Conservation (phyloP, 371 early-diverging fungal genomes). For the Syncephalastrum monosporum region DNA sequence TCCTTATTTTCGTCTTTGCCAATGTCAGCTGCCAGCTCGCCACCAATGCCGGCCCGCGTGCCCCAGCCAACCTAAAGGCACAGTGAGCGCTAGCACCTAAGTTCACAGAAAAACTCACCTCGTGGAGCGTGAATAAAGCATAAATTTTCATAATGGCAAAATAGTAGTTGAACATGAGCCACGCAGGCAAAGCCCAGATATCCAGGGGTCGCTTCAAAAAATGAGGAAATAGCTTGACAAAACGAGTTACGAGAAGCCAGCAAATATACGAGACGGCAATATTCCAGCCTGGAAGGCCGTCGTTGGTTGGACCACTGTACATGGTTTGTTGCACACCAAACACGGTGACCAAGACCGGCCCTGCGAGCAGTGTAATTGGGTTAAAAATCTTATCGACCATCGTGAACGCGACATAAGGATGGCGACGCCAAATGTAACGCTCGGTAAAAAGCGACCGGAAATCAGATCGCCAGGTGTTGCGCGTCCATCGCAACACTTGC, state of each 20-base stretch:
- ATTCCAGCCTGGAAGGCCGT: constrained; percentile 46
- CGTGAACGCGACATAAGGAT: constrained; percentile 71
- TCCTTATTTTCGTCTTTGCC: constrained; percentile 21
- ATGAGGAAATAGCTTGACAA: constrained; percentile 61
- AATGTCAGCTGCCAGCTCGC: constrained; percentile 40
- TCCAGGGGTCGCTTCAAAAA: constrained; percentile 62
- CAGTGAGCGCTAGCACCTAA: neutral
- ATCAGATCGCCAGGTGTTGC: constrained; percentile 75
- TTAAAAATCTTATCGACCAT: constrained; percentile 77
- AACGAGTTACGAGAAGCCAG: constrained; percentile 62
- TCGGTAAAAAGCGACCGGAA: constrained; percentile 66
- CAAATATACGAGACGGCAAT: constrained; percentile 55
- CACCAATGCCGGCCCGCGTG: constrained; percentile 45
- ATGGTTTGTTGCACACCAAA: constrained; percentile 29
- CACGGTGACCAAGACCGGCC: constrained; percentile 60
- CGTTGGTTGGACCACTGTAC: constrained; percentile 11
- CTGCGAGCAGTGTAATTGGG: constrained; percentile 65
- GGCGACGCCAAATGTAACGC: constrained; percentile 60
- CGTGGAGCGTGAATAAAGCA: constrained; percentile 63
- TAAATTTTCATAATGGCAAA: constrained; percentile 66
- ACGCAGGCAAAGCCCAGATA: constrained; percentile 57
- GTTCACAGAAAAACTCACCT: constrained; percentile 23
- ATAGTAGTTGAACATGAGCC: constrained; percentile 65
- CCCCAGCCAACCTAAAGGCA: constrained; percentile 54
- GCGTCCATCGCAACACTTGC: constrained; percentile 70